Evolutionary conservation across 192 early-diverging fungal genomes (phyloP).

Genomic region (Backusella tarrabulga): DNA sequence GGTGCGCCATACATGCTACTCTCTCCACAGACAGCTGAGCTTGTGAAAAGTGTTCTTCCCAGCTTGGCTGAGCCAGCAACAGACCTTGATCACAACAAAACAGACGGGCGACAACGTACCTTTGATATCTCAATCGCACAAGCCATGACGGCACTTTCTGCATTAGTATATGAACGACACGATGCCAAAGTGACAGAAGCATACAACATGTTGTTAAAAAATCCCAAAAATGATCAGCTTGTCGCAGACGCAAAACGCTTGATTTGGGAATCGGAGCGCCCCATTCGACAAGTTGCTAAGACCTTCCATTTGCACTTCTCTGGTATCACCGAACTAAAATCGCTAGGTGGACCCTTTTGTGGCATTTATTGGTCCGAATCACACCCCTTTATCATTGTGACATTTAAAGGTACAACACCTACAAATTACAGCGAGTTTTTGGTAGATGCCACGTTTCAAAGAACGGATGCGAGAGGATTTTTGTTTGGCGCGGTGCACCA

Average conservation of each 20-base stretch:
- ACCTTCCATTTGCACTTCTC: slow-evolving; percentile 33
- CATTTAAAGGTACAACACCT: slow-evolving; percentile 51
- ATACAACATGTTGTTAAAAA: slow-evolving; percentile 16
- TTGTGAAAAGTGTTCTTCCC: slow-evolving; percentile 20
- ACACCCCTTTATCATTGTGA: slow-evolving; percentile 43
- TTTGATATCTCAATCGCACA: slow-evolving; percentile 44
- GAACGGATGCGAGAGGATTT: slow-evolving; percentile 44
- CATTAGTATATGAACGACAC: slow-evolving; percentile 48
- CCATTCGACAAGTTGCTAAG: slow-evolving; percentile 30
- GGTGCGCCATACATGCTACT: slow-evolving; percentile 24
- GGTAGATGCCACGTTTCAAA: slow-evolving; percentile 46
- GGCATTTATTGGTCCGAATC: slow-evolving; percentile 47
- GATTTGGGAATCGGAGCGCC: slow-evolving; percentile 32
- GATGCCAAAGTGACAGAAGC: slow-evolving; percentile 42
- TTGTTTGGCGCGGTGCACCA: slow-evolving; percentile 52
- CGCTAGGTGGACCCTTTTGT: slow-evolving; percentile 46
- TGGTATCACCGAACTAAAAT: slow-evolving; percentile 48
- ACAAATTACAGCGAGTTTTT: slow-evolving; percentile 51
- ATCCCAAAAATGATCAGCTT: neutral
- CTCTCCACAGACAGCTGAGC: slow-evolving; percentile 1
- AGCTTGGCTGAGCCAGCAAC: slow-evolving; percentile 5
- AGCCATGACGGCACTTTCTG: slow-evolving; percentile 40
- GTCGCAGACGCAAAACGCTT: slow-evolving; percentile 4
- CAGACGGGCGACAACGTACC: neutral
- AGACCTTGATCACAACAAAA: neutral